Conservation (phyloP, 2,329 filamentous ascomycete genomes). For the Cladosporium sp. region DNA sequence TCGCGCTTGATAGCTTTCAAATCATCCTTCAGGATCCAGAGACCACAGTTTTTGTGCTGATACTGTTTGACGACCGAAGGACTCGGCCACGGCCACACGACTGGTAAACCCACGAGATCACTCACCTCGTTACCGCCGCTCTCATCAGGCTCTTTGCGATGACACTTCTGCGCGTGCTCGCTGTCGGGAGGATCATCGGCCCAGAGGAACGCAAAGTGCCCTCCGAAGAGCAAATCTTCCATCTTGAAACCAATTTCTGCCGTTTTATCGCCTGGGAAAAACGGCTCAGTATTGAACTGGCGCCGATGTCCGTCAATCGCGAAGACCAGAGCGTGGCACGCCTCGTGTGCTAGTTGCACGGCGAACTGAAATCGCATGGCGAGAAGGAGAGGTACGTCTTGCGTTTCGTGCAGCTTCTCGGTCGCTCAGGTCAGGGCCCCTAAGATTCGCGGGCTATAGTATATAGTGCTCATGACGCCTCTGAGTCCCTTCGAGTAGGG, state of each 20-base stretch:
- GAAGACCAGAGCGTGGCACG: background rate
- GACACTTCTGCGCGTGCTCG: background rate
- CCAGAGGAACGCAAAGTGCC: constrained; percentile 1
- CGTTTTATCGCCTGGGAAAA: background rate
- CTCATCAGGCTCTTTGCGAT: too few relatives aligned
- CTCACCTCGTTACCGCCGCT: too few relatives aligned
- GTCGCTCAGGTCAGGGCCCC: background rate
- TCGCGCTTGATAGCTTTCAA: background rate
- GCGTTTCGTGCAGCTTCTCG: background rate
- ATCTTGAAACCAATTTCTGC: constrained; percentile 1
- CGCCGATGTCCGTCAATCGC: background rate
- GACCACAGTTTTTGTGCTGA: background rate
- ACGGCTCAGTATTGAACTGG: background rate
- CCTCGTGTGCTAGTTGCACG: constrained; percentile 6
- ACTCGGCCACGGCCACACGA: constrained; percentile 1
- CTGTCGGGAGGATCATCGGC: background rate
- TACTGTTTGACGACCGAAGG: background rate
- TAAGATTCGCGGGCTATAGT: background rate
- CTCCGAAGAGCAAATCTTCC: background rate
- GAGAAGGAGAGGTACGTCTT: background rate
- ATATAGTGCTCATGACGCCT: background rate
- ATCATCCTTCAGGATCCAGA: background rate
- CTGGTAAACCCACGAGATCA: background rate
- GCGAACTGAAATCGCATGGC: constrained; percentile 2
- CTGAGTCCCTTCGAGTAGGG: background rate